These are phyloP conservation scores for Pichia pseudocactophila DNA, from an alignment of 805 yeast genomes.

Conservation along the genomic window DNA sequence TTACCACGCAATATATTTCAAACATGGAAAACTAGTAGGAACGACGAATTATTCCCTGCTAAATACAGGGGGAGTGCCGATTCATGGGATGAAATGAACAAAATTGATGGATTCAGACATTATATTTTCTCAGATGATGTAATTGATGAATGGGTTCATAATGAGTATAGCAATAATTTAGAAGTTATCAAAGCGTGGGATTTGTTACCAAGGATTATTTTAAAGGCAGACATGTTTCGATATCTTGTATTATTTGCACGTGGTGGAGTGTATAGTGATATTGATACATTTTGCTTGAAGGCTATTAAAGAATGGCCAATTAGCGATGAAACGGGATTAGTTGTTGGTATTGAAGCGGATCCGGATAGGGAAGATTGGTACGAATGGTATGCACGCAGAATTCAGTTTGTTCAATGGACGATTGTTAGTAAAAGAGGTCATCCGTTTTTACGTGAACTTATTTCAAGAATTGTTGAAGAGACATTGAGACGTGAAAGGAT, in stretches of 20 bases:
- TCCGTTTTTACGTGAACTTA: conserved; percentile 75
- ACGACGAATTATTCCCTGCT: conserved; percentile 48
- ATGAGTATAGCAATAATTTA: conserved; percentile 64
- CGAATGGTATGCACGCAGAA: conserved; percentile 84
- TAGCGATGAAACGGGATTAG: conserved; percentile 42
- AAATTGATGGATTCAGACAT: conserved; percentile 47
- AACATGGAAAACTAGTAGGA: conserved; percentile 73
- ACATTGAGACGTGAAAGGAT: conserved; percentile 48
- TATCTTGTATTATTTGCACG: conserved; percentile 79
- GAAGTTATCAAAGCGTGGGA: conserved; percentile 67
- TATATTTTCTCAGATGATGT: conserved; percentile 59
- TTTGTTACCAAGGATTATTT: conserved; percentile 66
- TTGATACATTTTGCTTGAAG: conserved; percentile 74
- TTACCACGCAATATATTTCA: conserved; percentile 88
- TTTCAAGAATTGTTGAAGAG: conserved; percentile 66
- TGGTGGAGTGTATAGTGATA: conserved; percentile 90
- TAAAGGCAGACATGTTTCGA: conserved; percentile 90
- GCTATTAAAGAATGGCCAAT: conserved; percentile 74
- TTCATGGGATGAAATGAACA: conserved; percentile 58
- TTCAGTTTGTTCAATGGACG: conserved; percentile 97
- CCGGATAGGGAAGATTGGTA: conserved; percentile 94
- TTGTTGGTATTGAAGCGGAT: conserved; percentile 92
- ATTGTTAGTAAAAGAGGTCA: conserved; percentile 86
- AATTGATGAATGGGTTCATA: conserved; percentile 45
- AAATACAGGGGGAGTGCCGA: conserved; percentile 40